Evolutionary conservation across 2,329 filamentous ascomycete genomes (phyloP), one percentile per base, ranked within the genome.

Genomic region (Talaromyces islandicus): DNA sequence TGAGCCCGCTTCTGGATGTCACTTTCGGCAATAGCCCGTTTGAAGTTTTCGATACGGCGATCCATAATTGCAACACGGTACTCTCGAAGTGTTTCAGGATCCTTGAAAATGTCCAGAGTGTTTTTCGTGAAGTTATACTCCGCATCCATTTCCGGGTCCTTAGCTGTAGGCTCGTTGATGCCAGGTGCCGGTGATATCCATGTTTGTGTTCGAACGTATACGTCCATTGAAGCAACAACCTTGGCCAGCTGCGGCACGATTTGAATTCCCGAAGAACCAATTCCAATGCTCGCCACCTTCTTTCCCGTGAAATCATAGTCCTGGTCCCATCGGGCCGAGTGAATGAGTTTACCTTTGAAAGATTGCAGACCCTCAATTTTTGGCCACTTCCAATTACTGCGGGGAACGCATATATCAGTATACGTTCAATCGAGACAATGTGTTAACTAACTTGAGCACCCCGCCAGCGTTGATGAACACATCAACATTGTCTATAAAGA

Each of bases 331-430:
- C 64, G 63, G 4, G 69, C 69, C 10, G 67, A 67, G 57, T 73
- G 71, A 41, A 68, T 62, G 35, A 75, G 63, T 29, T 66, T 66
- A 17, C 75, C 75, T 56, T 69, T 60, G 63, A 74, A 77, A 10
- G 65, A 64, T 12, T 72, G 48, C 11, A 75, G 59, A 4, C 74
- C 74, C 14, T 63, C 60, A 25, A 75, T 73, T 1, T 60, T 54
- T 1, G 74, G 73, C 51, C 51, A 48, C 24, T 54, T 52, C 57
- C 51, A 54, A 10, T 59, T 54, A 30, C 51, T 54, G 24, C 25
- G 17, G 32, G 32, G n/a, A 25, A 50, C 7, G 19, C 17, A 24
- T 17, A 7, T 50, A 50, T 50, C 19, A 50, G 43, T 21, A 50
- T 50, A 24, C 10, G 43, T 50, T 25, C 19, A 50, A 50, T 50